phyloP scores from a whole-genome alignment of 2,329 filamentous ascomycete species.

The Aspergillus uvarum region DNA sequence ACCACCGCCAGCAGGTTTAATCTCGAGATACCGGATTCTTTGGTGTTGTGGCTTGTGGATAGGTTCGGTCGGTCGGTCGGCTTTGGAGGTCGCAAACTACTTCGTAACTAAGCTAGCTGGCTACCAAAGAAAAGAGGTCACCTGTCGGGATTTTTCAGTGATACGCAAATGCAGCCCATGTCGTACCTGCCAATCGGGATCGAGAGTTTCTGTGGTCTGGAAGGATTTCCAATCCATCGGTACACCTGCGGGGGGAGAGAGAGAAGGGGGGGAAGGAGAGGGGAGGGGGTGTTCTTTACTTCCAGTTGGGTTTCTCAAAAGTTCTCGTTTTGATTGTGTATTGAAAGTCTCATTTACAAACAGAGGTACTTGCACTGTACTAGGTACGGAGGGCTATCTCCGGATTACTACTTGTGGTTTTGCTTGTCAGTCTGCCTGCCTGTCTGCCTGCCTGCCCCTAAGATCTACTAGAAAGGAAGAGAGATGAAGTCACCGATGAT shows the following conservation, averaged over 20 bases:
- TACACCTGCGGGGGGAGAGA: neutral
- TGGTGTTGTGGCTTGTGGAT: neutral
- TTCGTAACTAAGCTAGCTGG: no score
- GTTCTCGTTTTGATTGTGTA: neutral
- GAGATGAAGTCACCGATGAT: neutral
- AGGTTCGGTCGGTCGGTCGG: neutral
- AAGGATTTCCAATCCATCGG: neutral
- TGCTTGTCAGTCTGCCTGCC: neutral
- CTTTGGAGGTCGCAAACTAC: no score
- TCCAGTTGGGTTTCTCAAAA: neutral
- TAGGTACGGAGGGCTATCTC: neutral
- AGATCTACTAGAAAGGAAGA: neutral
- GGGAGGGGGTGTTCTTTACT: neutral
- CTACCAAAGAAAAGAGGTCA: neutral
- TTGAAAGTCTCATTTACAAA: constrained; percentile 4
- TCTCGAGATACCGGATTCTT: neutral
- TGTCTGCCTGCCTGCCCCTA: neutral
- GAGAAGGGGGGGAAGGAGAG: no score
- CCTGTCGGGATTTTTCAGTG: neutral
- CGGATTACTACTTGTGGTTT: neutral
- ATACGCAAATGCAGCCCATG: neutral
- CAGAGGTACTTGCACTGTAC: constrained; percentile 6
- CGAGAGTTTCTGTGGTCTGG: neutral
- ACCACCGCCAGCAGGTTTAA: neutral
- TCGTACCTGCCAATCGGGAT: neutral